Base-by-base conservation (phyloP, 305 asterid species). In the Solanum hybrid region DNA sequence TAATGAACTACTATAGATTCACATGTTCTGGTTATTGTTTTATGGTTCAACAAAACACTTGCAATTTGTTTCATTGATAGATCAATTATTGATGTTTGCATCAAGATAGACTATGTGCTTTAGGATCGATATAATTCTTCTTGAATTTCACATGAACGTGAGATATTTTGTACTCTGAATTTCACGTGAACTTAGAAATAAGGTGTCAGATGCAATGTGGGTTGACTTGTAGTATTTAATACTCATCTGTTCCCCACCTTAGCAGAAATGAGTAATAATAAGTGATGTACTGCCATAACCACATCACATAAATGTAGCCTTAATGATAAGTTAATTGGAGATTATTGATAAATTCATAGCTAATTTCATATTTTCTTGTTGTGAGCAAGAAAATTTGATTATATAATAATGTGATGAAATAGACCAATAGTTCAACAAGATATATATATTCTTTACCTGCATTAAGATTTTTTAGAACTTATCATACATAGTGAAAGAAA, bases 181-280 rank as follows among this genome's bases (percentile, higher is more conserved):
- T 51, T 51, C 64, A 51, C 1, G 4, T 6, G n/a, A 51, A 51
- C n/a, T 14, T 16, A 14, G 13, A n/a, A 9, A 64, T 64, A n/a
- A 10, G 4, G 8, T 71, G 77, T 11, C 33, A 26, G 33, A 24
- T 71, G 18, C 77, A 11, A 71, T 11, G 77, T 5, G 4, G 29
- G 31, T 78, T 78, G 18, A 35, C 18, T 57, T 16, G n/a, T 16
- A 78, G 11, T 36, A 83, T 26, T 83, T 13, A 57, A 11, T 64
- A 22, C 82, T 64, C 90, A 82, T n/a, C 90, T 37, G 57, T 86
- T 29, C 33, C n/a, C 67, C 13, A 69, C 35, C 22, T 77, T 86
- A 67, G 28, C 81, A 86, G 61, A 83, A 81, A 82, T 46, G 89
- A 86, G 67, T 26, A 89, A n/a, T 64, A 86, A 73, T n/a, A n/a